Evolutionary conservation across 768 basidiomycete genomes (phyloP), one percentile per base, ranked within the genome.

Genomic region (Royoungia palumana): DNA sequence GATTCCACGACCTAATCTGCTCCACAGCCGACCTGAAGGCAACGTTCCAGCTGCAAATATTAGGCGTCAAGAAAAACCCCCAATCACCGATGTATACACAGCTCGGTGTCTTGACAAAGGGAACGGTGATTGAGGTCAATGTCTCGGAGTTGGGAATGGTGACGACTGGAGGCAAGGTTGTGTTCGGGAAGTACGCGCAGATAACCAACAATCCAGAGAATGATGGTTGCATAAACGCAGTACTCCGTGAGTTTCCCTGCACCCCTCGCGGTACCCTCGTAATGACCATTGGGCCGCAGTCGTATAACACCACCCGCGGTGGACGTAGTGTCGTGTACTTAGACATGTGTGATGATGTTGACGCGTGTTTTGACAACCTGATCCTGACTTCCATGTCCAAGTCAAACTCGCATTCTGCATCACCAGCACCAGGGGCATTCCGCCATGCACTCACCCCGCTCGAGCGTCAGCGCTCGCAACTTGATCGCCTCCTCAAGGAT

Each of bases 11-110:
- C 16, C 49, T n/a, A 50, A 48, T 20, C 7, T 4, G 24, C 35
- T 27, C 35, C 49, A 21, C 63, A 96, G 94, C 95, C 48, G 95
- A 97, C 65, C 74, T 98, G 40, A 97, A 95, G 71, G 96, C 95
- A 8, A 99, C 96, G 5, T 99, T 99, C 81, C 96, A 99, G 68
- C 77, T 99, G 5, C 94, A 95, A 57, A 98, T 99, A 56, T 74
- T 99, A 37, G 91, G 91, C 38, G 96, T 99, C 48, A 99, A 99
- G 79, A 98, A 98, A 76, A 99, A 99, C 63, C 96, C 96, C 21
- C 96, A 98, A 66, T 96, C 94, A 17, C 95, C 96, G 0, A 94
- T 94, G 89, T 94, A 94, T 64, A 94, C 93, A 0, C 90, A 93
- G 62, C 81, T 94, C 35, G 95, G 95, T 43, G 96, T 99, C 32